A percentile compares a stretch with the other conserved stretches of the same genome.
Evolutionary conservation across 176 grass and related monocot species (phyloP).

Genomic region (Coix lacrymajobi): DNA sequence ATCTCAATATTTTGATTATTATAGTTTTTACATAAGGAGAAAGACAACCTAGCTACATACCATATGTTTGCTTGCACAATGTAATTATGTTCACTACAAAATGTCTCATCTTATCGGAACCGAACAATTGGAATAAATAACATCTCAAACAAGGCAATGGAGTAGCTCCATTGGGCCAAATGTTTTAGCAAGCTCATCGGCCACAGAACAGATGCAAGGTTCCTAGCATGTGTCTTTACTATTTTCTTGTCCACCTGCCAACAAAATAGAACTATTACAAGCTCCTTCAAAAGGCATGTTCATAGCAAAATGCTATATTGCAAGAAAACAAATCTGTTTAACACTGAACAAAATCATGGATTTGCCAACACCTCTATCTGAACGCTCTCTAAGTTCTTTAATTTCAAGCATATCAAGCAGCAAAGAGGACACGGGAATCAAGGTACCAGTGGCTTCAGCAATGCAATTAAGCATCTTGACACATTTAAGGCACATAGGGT

Average conservation of each 20-base stretch:
- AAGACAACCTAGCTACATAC: too few relatives aligned
- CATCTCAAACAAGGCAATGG: too few relatives aligned
- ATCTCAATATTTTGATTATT: too few relatives aligned
- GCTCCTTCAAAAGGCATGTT: conserved; percentile 19
- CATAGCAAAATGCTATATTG: neutral
- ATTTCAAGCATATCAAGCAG: conserved; percentile 91
- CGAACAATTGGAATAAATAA: too few relatives aligned
- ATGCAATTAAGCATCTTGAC: conserved; percentile 90
- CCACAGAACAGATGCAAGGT: conserved; percentile 67
- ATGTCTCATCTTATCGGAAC: too few relatives aligned
- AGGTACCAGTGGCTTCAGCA: conserved; percentile 65
- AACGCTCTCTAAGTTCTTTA: conserved; percentile 74
- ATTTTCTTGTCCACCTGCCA: conserved; percentile 89
- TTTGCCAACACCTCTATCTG: conserved; percentile 72
- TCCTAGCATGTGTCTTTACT: conserved; percentile 85
- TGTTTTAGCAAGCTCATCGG: conserved; percentile 79
- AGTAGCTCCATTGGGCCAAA: too few relatives aligned
- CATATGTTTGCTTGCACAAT: too few relatives aligned
- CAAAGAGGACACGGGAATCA: conserved; percentile 74
- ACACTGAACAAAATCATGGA: conserved; percentile 68
- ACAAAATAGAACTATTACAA: conserved; percentile 17
- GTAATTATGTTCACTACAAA: too few relatives aligned
- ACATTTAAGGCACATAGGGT: conserved; percentile 72
- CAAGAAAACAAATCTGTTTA: conserved; percentile 65
- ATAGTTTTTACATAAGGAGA: too few relatives aligned